Conservation (phyloP, 345 rosid species). For the Hibiscus tridactylites region DNA sequence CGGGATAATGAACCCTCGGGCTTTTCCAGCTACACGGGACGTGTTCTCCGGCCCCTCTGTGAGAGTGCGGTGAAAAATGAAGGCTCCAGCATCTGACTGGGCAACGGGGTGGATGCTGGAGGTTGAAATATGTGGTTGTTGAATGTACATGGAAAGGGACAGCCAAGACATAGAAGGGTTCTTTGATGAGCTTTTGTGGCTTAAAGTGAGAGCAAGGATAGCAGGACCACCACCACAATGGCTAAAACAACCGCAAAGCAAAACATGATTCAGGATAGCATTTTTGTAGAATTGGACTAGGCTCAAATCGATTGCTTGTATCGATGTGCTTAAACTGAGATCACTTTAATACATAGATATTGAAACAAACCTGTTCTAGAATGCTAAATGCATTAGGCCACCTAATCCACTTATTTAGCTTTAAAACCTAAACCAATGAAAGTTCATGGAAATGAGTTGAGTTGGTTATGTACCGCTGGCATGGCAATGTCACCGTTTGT, state of each 20-base stretch:
- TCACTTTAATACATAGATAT: slow-evolving; percentile 5
- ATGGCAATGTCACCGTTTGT: background rate
- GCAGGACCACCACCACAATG: slow-evolving; percentile 38
- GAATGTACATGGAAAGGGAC: slow-evolving; percentile 63
- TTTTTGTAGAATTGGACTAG: slow-evolving; percentile 12
- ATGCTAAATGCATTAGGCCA: slow-evolving; percentile 19
- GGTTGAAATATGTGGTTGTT: slow-evolving; percentile 18
- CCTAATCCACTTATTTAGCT: slow-evolving; percentile 21
- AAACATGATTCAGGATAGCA: slow-evolving; percentile 57
- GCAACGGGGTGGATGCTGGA: background rate
- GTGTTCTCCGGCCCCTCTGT: slow-evolving; percentile 67
- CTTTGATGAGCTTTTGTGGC: slow-evolving; percentile 20
- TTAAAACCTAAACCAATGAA: slow-evolving; percentile 18
- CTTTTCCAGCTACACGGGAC: slow-evolving; percentile 58
- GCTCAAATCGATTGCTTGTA: background rate
- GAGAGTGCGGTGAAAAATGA: slow-evolving; percentile 51
- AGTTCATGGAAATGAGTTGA: background rate
- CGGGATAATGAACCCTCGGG: slow-evolving; percentile 75
- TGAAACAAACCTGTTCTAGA: slow-evolving; percentile 5
- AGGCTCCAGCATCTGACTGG: slow-evolving; percentile 30
- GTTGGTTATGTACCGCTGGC: too few species aligned
- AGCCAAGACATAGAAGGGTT: slow-evolving; percentile 32
- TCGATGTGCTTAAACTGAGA: background rate
- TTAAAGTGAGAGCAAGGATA: slow-evolving; percentile 46
- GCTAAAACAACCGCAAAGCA: slow-evolving; percentile 46